Conservation (phyloP, 176 grass and related monocot species). For the Triticum timopheevii region DNA sequence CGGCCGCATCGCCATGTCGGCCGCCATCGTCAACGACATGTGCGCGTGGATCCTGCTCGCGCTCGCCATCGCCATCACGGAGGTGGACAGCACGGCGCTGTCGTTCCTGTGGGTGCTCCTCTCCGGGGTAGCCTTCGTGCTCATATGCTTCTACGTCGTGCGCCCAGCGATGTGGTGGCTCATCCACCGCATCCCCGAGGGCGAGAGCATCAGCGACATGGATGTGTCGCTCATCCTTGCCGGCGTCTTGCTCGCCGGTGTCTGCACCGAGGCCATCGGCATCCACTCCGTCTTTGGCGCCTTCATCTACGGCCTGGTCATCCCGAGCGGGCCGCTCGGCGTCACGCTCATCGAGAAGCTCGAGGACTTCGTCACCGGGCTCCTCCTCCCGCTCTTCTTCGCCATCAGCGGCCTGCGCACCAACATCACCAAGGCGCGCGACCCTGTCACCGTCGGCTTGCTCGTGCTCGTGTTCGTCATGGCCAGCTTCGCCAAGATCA, state of each 20-base stretch:
- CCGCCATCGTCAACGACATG: conserved; percentile 81
- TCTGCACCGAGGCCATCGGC: conserved; percentile 63
- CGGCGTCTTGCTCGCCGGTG: conserved; percentile 63
- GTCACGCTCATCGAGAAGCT: conserved; percentile 60
- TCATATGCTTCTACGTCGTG: conserved; percentile 67
- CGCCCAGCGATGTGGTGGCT: conserved; percentile 78
- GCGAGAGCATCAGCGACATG: conserved; percentile 53
- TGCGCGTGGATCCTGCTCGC: conserved; percentile 79
- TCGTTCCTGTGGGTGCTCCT: conserved; percentile 70
- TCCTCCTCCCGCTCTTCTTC: conserved; percentile 74
- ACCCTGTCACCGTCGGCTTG: conserved; percentile 41
- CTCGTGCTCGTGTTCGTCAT: conserved; percentile 64
- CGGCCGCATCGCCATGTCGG: conserved; percentile 68
- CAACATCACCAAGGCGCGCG: conserved; percentile 38
- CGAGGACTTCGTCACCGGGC: conserved; percentile 63
- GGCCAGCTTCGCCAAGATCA: conserved; percentile 70
- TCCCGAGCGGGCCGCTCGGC: conserved; percentile 62
- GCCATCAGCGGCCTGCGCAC: conserved; percentile 67
- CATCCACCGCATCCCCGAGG: conserved; percentile 58
- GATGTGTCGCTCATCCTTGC: conserved; percentile 66
- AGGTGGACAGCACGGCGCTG: conserved; percentile 39
- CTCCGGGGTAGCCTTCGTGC: conserved; percentile 47
- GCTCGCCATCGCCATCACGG: conserved; percentile 59
- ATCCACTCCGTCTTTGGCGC: conserved; percentile 74
- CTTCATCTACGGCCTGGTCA: conserved; percentile 74